These are phyloP conservation scores for Russula griseocarnosa DNA, from an alignment of 768 basidiomycete genomes.

Conservation along the genomic window DNA sequence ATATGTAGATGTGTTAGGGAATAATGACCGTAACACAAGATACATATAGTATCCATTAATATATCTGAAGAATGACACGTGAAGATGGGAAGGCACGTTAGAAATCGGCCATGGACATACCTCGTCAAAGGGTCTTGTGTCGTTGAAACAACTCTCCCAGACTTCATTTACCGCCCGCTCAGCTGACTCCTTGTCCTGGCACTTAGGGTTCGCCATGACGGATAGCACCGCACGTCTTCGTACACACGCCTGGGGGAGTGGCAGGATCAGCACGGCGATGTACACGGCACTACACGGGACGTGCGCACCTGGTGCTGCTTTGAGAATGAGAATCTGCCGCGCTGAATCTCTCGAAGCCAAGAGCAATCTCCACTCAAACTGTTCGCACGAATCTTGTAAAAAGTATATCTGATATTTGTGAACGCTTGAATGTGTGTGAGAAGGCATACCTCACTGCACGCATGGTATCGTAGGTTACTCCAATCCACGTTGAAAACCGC, in stretches of 20 bases:
- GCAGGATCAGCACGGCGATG: conserved; percentile 20
- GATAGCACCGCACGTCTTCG: conserved; percentile 82
- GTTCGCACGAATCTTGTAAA: conserved; percentile 83
- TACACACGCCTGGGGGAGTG: conserved; percentile 67
- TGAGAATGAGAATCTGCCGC: conserved; percentile 75
- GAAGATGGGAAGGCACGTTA: neutral
- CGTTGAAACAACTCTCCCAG: conserved; percentile 93
- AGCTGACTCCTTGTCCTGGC: conserved; percentile 70
- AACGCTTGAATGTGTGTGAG: conserved; percentile 8
- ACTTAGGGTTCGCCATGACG: conserved; percentile 74
- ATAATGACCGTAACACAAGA: neutral
- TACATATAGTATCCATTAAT: neutral
- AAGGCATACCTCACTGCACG: conserved; percentile 85
- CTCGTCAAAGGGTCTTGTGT: conserved; percentile 97
- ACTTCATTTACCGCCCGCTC: conserved; percentile 93
- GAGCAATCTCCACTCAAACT: conserved; percentile 91
- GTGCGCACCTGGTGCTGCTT: conserved; percentile 85
- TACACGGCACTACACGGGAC: conserved; percentile 21
- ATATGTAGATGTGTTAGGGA: neutral
- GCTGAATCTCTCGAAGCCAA: conserved; percentile 73
- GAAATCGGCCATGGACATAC: conserved; percentile 38
- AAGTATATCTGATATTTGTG: conserved; percentile 12
- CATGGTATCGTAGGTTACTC: conserved; percentile 87
- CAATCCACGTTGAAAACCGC: conserved; percentile 93
- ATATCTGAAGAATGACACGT: conserved; percentile 5